A percentile compares a stretch with the other conserved stretches of the same genome.
These are phyloP conservation scores for Aureobasidium namibiae DNA, from an alignment of 2,329 filamentous ascomycete species.

Conservation along the genomic window DNA sequence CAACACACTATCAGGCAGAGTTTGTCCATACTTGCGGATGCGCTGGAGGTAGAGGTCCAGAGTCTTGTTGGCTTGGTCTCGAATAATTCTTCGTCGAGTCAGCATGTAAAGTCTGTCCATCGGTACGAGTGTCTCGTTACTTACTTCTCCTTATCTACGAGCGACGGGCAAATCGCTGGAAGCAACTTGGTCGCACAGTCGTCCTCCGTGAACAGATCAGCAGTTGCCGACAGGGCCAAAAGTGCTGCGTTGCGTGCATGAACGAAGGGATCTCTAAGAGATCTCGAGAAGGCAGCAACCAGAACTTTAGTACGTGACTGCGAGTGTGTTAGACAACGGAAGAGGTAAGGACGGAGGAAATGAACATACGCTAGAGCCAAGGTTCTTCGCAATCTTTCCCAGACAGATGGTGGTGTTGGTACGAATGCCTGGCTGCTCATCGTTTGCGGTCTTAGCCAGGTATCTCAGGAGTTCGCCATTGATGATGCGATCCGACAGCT, in stretches of 20 bases:
- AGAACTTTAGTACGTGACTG: conserved; percentile 81
- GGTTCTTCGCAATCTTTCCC: conserved; percentile 87
- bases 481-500: conserved; percentile 84
- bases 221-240: conserved; percentile 75
- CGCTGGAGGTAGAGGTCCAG: conserved; percentile 78
- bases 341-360: neutral
- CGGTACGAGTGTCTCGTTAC: conserved; percentile 11
- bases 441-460: conserved; percentile 91
- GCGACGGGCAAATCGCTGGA: conserved; percentile 70
- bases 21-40: conserved; percentile 67
- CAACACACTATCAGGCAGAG: conserved; percentile 72
- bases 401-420: conserved; percentile 98
- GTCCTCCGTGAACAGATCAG: conserved; percentile 79
- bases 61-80: conserved; percentile 85
- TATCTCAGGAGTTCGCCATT: conserved; percentile 89
- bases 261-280: conserved; percentile 86
- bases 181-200: conserved; percentile 79
- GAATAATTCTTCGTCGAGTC: conserved; percentile 51
- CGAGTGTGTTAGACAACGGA: conserved; percentile 19
- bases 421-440: conserved; percentile 92
- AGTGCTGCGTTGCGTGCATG: conserved; percentile 87
- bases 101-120: neutral
- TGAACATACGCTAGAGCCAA: conserved; percentile 52
- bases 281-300: conserved; percentile 82
- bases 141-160: conserved; percentile 89